Evolutionary conservation across 371 early-diverging fungal species (phyloP).

Genomic region (Apophysomyces sp.): DNA sequence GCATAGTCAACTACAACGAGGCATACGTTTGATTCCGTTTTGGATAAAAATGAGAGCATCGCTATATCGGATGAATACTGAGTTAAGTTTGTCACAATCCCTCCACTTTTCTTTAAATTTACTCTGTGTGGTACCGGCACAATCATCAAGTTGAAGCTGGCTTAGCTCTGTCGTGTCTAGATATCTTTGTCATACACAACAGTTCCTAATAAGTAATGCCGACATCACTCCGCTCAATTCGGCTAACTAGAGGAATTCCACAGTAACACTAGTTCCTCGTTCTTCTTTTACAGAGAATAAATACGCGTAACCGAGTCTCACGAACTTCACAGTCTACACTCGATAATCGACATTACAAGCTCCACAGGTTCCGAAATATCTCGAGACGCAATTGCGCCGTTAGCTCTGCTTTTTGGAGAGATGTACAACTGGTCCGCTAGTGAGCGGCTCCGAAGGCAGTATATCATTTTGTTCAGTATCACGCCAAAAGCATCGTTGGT

Average conservation of each 20-base stretch:
- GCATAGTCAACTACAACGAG: slow-evolving; percentile 28
- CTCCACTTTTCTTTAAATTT: background rate
- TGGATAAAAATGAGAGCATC: slow-evolving; percentile 2
- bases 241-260: too few species aligned
- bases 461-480: slow-evolving; percentile 2
- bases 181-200: too few species aligned
- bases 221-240: too few species aligned
- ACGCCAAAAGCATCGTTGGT: background rate
- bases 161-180: too few species aligned
- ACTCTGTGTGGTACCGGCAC: slow-evolving; percentile 1
- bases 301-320: too few species aligned
- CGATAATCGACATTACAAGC: too few species aligned
- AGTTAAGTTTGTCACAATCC: background rate
- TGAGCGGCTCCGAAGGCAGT: background rate
- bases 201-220: too few species aligned
- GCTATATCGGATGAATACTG: background rate
- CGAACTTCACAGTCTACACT: too few species aligned
- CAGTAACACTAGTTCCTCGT: too few species aligned
- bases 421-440: background rate
- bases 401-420: slow-evolving; percentile 1
- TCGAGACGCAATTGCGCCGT: background rate
- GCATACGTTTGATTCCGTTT: slow-evolving; percentile 1
- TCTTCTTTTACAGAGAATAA: too few species aligned
- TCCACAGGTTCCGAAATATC: background rate
- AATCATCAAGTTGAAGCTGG: background rate